phyloP scores from a whole-genome alignment of 106 monocot genomes.

The Dioscorea zingiberensis region DNA sequence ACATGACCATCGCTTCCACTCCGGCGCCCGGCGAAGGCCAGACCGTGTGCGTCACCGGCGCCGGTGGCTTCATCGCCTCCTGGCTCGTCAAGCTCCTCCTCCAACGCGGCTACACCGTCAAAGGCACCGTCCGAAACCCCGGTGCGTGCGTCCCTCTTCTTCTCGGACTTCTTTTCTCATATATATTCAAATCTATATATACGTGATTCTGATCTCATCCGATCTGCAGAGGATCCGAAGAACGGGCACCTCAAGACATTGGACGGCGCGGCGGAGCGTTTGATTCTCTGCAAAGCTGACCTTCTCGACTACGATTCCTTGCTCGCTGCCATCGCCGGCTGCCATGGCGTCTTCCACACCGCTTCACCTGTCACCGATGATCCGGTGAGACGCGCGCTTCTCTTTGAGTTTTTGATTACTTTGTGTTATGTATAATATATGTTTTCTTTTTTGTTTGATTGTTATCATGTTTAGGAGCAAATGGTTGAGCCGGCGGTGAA shows the following conservation, averaged over 20 bases:
- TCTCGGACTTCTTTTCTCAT: background rate
- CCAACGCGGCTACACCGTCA: slow-evolving; percentile 45
- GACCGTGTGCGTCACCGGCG: slow-evolving; percentile 51
- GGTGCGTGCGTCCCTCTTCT: slow-evolving; percentile 1
- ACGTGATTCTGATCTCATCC: too few species aligned
- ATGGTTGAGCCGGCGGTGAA: slow-evolving; percentile 89
- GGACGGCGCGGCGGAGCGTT: slow-evolving; percentile 65
- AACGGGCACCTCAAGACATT: slow-evolving; percentile 50
- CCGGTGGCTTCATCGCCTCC: slow-evolving; percentile 49
- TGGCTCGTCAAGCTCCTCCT: slow-evolving; percentile 53
- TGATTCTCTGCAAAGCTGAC: slow-evolving; percentile 59
- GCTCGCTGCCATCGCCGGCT: slow-evolving; percentile 49
- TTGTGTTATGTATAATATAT: background rate
- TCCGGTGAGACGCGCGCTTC: slow-evolving; percentile 22
- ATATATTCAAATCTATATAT: background rate
- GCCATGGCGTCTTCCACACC: slow-evolving; percentile 80
- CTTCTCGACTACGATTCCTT: slow-evolving; percentile 56
- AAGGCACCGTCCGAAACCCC: slow-evolving; percentile 43
- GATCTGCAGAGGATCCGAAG: slow-evolving; percentile 57
- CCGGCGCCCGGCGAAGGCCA: slow-evolving; percentile 6
- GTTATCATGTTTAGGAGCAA: slow-evolving; percentile 31
- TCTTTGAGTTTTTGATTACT: background rate
- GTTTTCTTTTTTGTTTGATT: background rate
- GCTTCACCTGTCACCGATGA: slow-evolving; percentile 89
- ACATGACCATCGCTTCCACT: too few species aligned